Evolutionary conservation across 306 rosid species (phyloP).

Genomic region (Purshia tridentata): DNA sequence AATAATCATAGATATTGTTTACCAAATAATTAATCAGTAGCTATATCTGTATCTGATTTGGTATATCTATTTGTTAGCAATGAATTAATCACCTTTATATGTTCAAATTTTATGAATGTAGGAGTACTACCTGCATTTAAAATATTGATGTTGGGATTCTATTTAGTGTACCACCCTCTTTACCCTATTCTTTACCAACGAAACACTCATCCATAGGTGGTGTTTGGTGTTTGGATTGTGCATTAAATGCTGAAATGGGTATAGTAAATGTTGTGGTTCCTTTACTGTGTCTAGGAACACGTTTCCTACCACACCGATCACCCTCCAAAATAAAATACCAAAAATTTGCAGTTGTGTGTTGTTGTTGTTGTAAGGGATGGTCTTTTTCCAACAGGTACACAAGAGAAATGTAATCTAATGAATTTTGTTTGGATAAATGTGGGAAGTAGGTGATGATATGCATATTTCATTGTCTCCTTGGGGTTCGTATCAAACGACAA

Average conservation of each 20-base stretch:
- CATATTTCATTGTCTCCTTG: slow-evolving; percentile 18
- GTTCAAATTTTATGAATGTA: too few species aligned
- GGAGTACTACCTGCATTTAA: too few species aligned
- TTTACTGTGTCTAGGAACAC: slow-evolving; percentile 19
- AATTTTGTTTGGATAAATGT: slow-evolving; percentile 25
- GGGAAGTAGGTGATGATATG: slow-evolving; percentile 24
- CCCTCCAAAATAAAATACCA: not conserved
- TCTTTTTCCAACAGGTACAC: slow-evolving; percentile 45
- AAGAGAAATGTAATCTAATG: slow-evolving; percentile 31
- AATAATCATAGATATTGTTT: too few species aligned
- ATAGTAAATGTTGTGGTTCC: slow-evolving; percentile 32
- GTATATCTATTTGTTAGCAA: too few species aligned
- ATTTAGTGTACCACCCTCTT: not conserved
- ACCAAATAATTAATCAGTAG: too few species aligned
- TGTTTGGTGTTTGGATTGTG: slow-evolving; percentile 37
- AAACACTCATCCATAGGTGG: slow-evolving; percentile 40
- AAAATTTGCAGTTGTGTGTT: slow-evolving; percentile 10
- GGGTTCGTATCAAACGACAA: slow-evolving; percentile 27
- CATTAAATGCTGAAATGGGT: slow-evolving; percentile 46
- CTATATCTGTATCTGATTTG: too few species aligned
- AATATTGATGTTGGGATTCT: not conserved
- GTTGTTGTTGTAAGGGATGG: slow-evolving; percentile 29
- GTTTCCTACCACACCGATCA: not conserved
- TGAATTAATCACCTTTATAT: too few species aligned
- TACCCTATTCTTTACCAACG: not conserved